Evolutionary conservation across 352 stramenopile species (phyloP).

Genomic region (Phytopythium vexans): DNA sequence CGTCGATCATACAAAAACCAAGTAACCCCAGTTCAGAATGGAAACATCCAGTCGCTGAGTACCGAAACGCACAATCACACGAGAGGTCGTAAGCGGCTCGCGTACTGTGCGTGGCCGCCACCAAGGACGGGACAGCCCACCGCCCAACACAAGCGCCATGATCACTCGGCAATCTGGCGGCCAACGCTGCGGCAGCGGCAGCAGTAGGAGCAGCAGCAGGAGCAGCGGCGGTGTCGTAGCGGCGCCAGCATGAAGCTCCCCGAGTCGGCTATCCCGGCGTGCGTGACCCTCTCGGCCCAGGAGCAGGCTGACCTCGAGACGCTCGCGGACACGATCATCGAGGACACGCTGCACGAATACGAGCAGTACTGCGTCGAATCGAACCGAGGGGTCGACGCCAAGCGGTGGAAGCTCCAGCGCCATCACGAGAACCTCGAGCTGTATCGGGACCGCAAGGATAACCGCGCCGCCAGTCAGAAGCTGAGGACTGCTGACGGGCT

Average conservation of each 20-base stretch:
- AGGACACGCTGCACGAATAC: conserved; percentile 38
- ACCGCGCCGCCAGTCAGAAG: conserved; percentile 26
- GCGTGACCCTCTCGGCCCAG: conserved; percentile 16
- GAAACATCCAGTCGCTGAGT: too few species aligned
- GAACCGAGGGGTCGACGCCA: conserved; percentile 24
- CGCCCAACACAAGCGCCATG: too few species aligned
- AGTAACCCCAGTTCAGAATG: too few species aligned
- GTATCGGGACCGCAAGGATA: conserved; percentile 31
- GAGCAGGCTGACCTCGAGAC: conserved; percentile 19
- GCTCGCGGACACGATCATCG: conserved; percentile 28
- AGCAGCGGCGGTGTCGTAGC: too few species aligned
- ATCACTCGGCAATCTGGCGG: conserved; percentile 2
- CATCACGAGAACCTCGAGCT: conserved; percentile 44
- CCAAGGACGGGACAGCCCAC: too few species aligned
- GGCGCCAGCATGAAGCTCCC: neutral
- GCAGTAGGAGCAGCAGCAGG: too few species aligned
- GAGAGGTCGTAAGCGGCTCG: too few species aligned
- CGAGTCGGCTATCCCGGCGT: conserved; percentile 7
- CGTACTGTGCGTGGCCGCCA: too few species aligned
- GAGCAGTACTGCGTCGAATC: conserved; percentile 32
- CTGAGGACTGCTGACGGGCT: conserved; percentile 23
- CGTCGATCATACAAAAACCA: too few species aligned
- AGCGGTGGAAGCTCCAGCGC: conserved; percentile 39
- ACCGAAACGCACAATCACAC: too few species aligned
- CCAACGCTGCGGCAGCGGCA: too few species aligned